Evolutionary conservation across 169 alveolate genomes (phyloP).

Genomic region (Cryptosporidium sp.): DNA sequence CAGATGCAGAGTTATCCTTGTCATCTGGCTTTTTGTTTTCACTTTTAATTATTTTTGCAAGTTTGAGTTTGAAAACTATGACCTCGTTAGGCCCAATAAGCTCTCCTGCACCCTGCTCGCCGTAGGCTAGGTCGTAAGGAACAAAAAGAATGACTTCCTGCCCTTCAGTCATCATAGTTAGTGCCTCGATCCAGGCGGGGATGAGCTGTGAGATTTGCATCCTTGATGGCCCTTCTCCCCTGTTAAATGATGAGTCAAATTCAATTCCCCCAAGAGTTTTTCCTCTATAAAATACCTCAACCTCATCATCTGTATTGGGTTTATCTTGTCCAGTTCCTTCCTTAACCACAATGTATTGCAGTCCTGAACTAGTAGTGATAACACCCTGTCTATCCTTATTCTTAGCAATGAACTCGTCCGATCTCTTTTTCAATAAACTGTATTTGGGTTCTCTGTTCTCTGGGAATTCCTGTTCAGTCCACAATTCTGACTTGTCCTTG

Average conservation of each 20-base stretch:
- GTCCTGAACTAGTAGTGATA: slow-evolving; percentile 38
- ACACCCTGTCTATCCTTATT: slow-evolving; percentile 39
- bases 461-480: slow-evolving; percentile 53
- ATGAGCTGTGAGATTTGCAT: slow-evolving; percentile 50
- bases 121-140: slow-evolving; percentile 51
- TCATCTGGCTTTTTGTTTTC: background rate
- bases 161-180: slow-evolving; percentile 54
- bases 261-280: slow-evolving; percentile 66
- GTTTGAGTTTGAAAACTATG: slow-evolving; percentile 43
- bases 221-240: slow-evolving; percentile 38
- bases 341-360: slow-evolving; percentile 39
- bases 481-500: slow-evolving; percentile 16
- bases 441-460: slow-evolving; percentile 60
- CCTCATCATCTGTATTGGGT: slow-evolving; percentile 40
- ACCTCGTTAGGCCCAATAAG: slow-evolving; percentile 61
- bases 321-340: slow-evolving; percentile 30
- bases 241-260: slow-evolving; percentile 49
- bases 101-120: slow-evolving; percentile 66
- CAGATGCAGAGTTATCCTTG: background rate
- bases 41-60: slow-evolving; percentile 19
- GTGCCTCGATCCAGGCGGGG: slow-evolving; percentile 72
- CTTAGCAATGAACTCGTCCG: slow-evolving; percentile 28
- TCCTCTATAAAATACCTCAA: slow-evolving; percentile 67
- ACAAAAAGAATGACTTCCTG: slow-evolving; percentile 44
- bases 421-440: slow-evolving; percentile 29